Conservation (phyloP, 306 rosid species). For the Trifolium dubium region DNA sequence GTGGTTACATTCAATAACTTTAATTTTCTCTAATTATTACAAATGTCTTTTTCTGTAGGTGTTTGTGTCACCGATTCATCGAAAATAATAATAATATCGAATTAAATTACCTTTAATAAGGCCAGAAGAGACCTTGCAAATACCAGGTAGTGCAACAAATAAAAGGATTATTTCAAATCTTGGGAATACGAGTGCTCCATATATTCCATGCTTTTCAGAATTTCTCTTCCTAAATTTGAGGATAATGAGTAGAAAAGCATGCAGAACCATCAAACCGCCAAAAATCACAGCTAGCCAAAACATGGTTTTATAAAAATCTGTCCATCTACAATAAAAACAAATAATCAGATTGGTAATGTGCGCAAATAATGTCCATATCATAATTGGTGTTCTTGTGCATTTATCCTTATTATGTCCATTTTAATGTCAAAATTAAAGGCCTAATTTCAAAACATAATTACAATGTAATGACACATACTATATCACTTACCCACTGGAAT, state of each 20-base stretch:
- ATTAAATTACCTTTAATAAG: conserved; percentile 64
- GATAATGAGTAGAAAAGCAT: conserved; percentile 61
- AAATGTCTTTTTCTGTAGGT: not conserved
- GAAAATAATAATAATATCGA: conserved; percentile 11
- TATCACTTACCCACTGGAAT: conserved; percentile 59
- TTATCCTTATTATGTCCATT: conserved; percentile 17
- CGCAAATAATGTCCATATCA: not conserved
- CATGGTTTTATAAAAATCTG: conserved; percentile 72
- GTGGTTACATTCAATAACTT: not conserved
- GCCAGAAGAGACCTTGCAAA: conserved; percentile 70
- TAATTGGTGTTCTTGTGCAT: not conserved
- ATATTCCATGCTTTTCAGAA: conserved; percentile 53
- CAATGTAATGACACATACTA: not conserved
- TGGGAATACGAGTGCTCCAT: conserved; percentile 84
- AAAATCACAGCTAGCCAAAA: conserved; percentile 79
- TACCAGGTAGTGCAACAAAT: conserved; percentile 75
- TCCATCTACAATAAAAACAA: conserved; percentile 65
- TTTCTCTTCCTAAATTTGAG: conserved; percentile 69
- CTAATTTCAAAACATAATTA: conserved; percentile 2
- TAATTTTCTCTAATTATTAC: not conserved
- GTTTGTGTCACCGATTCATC: not conserved
- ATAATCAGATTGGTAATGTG: conserved; percentile 11
- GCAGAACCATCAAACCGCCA: conserved; percentile 72
- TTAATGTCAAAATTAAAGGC: conserved; percentile 19
- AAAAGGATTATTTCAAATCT: conserved; percentile 84